A percentile compares a stretch with the other conserved stretches of the same genome.
Evolutionary conservation across 306 rosid species (phyloP).

Genomic region (Herpetospermum pedunculosum): DNA sequence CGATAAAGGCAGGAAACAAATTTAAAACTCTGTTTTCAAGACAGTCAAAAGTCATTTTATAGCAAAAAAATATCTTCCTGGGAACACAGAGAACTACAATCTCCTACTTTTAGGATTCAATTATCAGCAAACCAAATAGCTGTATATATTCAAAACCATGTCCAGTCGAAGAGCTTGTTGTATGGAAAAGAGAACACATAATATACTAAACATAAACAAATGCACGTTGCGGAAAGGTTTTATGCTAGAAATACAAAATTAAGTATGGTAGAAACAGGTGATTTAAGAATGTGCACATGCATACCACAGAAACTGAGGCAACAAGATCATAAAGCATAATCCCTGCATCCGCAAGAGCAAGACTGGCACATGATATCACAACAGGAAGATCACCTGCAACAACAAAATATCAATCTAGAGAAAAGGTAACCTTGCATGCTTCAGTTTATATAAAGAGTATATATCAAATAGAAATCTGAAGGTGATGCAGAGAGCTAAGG

Average conservation of each 20-base stretch:
- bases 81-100: not conserved
- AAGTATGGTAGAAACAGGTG: not conserved
- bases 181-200: not conserved
- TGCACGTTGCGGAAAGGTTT: not conserved
- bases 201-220: not conserved
- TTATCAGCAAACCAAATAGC: not conserved
- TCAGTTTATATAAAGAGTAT: not conserved
- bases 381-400: slow-evolving; percentile 84
- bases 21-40: not conserved
- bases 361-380: slow-evolving; percentile 89
- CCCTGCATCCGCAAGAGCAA: slow-evolving; percentile 98
- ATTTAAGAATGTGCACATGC: slow-evolving; percentile 15
- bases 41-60: not conserved
- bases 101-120: not conserved
- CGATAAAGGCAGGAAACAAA: not conserved
- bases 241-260: not conserved
- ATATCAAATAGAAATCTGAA: not conserved
- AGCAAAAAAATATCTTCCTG: not conserved
- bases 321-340: slow-evolving; percentile 93
- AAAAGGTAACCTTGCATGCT: slow-evolving; percentile 10
- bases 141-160: not conserved
- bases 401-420: not conserved
- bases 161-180: not conserved
- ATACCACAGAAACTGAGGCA: slow-evolving; percentile 93
- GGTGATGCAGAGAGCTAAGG: not conserved